Evolutionary conservation across 306 rosid species (phyloP), one percentile per base, ranked within the genome.

Genomic region (Gleditsia sinensis): DNA sequence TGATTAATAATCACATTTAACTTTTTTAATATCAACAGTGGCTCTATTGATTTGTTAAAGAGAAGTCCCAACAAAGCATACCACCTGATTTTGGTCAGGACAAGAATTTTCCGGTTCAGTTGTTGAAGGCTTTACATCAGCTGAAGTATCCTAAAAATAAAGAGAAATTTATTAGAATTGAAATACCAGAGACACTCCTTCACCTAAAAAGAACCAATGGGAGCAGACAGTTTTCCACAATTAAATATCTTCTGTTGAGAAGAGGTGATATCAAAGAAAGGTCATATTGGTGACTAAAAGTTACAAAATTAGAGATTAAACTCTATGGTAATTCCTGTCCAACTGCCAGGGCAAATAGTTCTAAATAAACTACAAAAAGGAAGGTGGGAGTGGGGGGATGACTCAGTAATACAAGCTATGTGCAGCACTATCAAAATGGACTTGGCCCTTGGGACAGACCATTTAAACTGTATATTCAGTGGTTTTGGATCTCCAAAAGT

Each of bases 91-190:
- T 24, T 53, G 81, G 19, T 20, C 75, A 13, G 80, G 73, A 67
- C 66, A 71, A 40, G 63, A 69, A 80, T 76, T 81, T 42, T 84
- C 85, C 48, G 84, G 79, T 71, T 82, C 87, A 55, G 80, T 51
- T 36, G 62, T 74, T 54, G 69, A 83, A 85, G 90, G 86, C 79
- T 83, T 87, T 43, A 82, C 45, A 72, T 87, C 90, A 65, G 82
- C 82, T 69, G 85, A 76, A 80, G 85, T 63, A 82, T 87, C 91
- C 92, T 87, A 33, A 24, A 46, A 67, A 68, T 48, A 76, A 40
- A 72, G 40, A 57, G 19, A 79, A 85, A 42, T 76, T 23, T 24
- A 48, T 80, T 77, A 80, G 77, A 65, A 28, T 64, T 46, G 62
- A 65, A 50, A 75, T 40, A 32, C 45, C 42, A 75, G 17, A 17